Conservation (phyloP, 345 rosid genomes). For the Syzygium jambos region DNA sequence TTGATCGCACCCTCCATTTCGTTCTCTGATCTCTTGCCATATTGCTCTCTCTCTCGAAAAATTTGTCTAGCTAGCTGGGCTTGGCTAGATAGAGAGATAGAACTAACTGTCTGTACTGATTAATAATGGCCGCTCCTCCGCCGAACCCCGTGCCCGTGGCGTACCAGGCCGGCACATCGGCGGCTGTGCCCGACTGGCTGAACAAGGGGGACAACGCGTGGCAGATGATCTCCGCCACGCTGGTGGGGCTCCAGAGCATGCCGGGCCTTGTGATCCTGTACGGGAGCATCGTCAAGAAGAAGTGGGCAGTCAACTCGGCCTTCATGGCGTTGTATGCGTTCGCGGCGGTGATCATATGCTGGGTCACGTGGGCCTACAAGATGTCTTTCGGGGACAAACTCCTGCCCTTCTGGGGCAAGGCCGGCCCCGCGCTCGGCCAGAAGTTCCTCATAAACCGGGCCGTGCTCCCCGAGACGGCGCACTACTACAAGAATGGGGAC, state of each 20-base stretch:
- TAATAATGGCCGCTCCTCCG: conserved; percentile 1
- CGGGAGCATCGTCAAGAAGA: conserved; percentile 16
- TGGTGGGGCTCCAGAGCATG: conserved; percentile 14
- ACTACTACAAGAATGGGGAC: not conserved
- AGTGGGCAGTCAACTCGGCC: conserved; percentile 19
- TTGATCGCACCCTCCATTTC: not conserved
- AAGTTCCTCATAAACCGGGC: conserved; percentile 4
- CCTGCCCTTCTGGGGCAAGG: conserved; percentile 15
- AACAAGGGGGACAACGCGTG: conserved; percentile 16
- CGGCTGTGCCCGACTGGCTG: conserved; percentile 3
- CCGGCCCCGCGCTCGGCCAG: conserved; percentile 10
- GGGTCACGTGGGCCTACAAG: conserved; percentile 14
- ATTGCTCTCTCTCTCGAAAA: not conserved
- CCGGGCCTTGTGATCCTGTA: conserved; percentile 15
- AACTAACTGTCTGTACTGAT: not conserved
- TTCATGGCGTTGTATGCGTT: conserved; percentile 19
- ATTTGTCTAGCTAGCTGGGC: not conserved
- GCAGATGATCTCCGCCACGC: conserved; percentile 12
- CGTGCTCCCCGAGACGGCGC: not conserved
- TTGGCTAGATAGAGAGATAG: not conserved
- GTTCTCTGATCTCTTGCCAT: not conserved
- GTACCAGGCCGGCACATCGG: conserved; percentile 3
- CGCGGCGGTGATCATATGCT: conserved; percentile 10
- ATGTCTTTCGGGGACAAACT: conserved; percentile 12
- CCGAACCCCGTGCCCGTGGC: conserved; percentile 3